Percentiles rank a stretch among this genome's conserved stretches.
These are phyloP conservation scores for Pyricularia sp. DNA, from an alignment of 2,329 filamentous ascomycete species.

Conservation along the genomic window DNA sequence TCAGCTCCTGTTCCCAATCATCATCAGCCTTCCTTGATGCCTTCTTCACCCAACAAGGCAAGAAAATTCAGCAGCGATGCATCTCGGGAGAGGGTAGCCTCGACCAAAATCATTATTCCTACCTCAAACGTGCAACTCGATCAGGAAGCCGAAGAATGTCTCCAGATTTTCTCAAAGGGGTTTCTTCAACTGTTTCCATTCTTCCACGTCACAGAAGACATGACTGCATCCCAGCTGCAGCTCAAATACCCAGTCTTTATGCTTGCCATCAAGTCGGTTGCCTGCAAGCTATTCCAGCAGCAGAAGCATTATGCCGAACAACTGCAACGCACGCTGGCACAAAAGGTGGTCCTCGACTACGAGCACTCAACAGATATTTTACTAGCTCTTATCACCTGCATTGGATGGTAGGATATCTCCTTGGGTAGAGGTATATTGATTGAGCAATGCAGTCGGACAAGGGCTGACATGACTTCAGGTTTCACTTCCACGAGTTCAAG, in stretches of 20 bases:
- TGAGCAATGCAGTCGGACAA: neutral
- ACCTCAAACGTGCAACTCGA: neutral
- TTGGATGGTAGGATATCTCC: slow-evolving; percentile 24
- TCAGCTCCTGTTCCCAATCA: neutral
- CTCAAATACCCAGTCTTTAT: slow-evolving; percentile 32
- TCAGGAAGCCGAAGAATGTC: slow-evolving; percentile 23
- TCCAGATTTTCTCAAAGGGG: slow-evolving; percentile 26
- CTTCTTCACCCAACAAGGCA: neutral
- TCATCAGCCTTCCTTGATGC: neutral
- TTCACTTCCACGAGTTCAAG: slow-evolving; percentile 15
- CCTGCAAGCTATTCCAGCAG: slow-evolving; percentile 25
- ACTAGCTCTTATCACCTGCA: slow-evolving; percentile 20
- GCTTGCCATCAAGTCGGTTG: slow-evolving; percentile 33
- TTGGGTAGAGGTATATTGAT: slow-evolving; percentile 10
- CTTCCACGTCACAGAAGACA: slow-evolving; percentile 22
- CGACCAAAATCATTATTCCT: neutral
- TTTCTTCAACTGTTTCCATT: slow-evolving; percentile 31
- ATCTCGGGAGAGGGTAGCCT: neutral
- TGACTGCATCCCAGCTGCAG: slow-evolving; percentile 23
- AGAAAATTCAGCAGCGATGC: neutral
- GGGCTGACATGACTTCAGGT: slow-evolving; percentile 11
- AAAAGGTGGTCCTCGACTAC: slow-evolving; percentile 30
- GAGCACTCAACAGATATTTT: slow-evolving; percentile 37
- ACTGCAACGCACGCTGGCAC: slow-evolving; percentile 29
- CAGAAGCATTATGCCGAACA: slow-evolving; percentile 25